A percentile compares a stretch with the other conserved stretches of the same genome.
Conservation (phyloP, 2,329 filamentous ascomycete species). For the Coleophoma crateriformis region DNA sequence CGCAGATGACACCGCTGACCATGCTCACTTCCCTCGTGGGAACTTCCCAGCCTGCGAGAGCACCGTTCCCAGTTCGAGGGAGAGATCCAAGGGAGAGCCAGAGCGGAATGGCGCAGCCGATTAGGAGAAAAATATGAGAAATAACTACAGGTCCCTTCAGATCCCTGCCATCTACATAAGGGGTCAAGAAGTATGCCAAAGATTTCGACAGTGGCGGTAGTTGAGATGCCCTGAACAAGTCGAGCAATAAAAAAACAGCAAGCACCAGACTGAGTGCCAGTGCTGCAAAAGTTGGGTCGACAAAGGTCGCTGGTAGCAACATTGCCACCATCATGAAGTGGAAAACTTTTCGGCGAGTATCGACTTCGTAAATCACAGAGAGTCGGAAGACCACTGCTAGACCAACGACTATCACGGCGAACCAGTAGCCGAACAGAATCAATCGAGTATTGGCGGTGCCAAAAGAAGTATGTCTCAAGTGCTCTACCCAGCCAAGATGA, state of each 20-base stretch:
- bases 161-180: slow-evolving; percentile 92
- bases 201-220: slow-evolving; percentile 84
- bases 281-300: slow-evolving; percentile 80
- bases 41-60: slow-evolving; percentile 71
- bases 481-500: slow-evolving; percentile 54
- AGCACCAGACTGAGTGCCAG: slow-evolving; percentile 77
- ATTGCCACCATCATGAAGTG: slow-evolving; percentile 98
- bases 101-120: slow-evolving; percentile 90
- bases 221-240: slow-evolving; percentile 85
- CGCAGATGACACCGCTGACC: slow-evolving; percentile 88
- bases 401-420: slow-evolving; percentile 62
- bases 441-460: slow-evolving; percentile 82
- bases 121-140: slow-evolving; percentile 90
- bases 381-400: slow-evolving; percentile 70
- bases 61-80: slow-evolving; percentile 46
- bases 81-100: slow-evolving; percentile 80
- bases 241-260: slow-evolving; percentile 79
- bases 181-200: slow-evolving; percentile 79
- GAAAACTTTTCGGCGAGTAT: slow-evolving; percentile 94
- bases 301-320: slow-evolving; percentile 79
- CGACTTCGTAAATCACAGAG: slow-evolving; percentile 77
- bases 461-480: slow-evolving; percentile 57
- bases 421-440: slow-evolving; percentile 68
- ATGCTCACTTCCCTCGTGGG: slow-evolving; percentile 74
- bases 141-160: slow-evolving; percentile 91